Percentiles rank a stretch among this genome's conserved stretches.
Conservation (phyloP, 2,329 filamentous ascomycete species). For the Alternaria panax region DNA sequence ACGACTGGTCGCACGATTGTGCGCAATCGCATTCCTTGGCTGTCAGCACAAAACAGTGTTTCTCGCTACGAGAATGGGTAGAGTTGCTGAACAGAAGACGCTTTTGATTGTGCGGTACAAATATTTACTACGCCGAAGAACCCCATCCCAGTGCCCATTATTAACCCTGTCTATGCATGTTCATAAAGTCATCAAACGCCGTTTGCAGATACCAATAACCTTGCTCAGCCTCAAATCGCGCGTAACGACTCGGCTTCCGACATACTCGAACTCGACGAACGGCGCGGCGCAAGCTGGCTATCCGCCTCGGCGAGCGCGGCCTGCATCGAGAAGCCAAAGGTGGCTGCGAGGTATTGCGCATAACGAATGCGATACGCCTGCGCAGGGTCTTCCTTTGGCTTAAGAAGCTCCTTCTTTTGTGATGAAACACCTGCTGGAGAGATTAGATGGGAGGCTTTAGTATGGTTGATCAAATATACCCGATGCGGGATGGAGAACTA, state of each 20-base stretch:
- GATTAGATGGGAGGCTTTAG: conserved; percentile 47
- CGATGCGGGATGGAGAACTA: conserved; percentile 51
- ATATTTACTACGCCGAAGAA: conserved; percentile 26
- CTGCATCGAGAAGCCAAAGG: conserved; percentile 51
- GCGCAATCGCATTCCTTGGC: background rate
- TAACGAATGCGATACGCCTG: conserved; percentile 48
- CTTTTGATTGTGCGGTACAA: conserved; percentile 30
- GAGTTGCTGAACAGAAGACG: conserved; percentile 1
- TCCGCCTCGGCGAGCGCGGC: conserved; percentile 50
- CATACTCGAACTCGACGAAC: conserved; percentile 43
- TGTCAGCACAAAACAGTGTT: background rate
- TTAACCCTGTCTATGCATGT: conserved; percentile 27
- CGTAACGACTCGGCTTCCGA: conserved; percentile 47
- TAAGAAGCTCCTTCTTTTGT: conserved; percentile 43
- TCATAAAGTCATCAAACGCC: conserved; percentile 32
- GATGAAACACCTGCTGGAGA: conserved; percentile 40
- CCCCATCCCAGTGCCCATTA: conserved; percentile 33
- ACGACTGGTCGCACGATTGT: background rate
- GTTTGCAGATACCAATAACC: background rate
- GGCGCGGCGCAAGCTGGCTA: conserved; percentile 44
- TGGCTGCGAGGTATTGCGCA: conserved; percentile 50
- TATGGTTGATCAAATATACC: conserved; percentile 51
- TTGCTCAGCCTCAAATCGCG: conserved; percentile 30
- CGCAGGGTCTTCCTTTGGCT: conserved; percentile 42
- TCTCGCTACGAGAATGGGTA: background rate